A percentile compares a stretch with the other conserved stretches of the same genome.
Conservation (phyloP, 352 stramenopile genomes). For the Phytophthora meadii region DNA sequence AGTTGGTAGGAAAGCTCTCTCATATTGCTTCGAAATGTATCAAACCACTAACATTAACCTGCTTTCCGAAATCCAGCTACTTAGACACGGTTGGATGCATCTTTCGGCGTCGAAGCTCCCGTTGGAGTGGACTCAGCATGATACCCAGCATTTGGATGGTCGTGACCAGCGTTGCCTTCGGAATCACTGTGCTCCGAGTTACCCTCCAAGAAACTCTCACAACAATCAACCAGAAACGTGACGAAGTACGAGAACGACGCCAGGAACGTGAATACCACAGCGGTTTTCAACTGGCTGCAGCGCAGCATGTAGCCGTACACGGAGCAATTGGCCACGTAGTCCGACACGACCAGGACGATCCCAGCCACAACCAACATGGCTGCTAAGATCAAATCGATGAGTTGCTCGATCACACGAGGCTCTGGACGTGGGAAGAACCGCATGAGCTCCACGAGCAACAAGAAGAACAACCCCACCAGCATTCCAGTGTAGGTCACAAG, state of each 20-base stretch:
- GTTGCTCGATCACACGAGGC: conserved; percentile 49
- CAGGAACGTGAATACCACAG: conserved; percentile 75
- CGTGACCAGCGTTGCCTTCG: conserved; percentile 8
- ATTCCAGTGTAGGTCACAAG: conserved; percentile 75
- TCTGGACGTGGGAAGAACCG: conserved; percentile 48
- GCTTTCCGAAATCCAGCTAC: not conserved
- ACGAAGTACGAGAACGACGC: conserved; percentile 58
- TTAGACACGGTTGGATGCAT: conserved; percentile 44
- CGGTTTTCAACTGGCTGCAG: conserved; percentile 56
- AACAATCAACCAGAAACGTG: conserved; percentile 61
- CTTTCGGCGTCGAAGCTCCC: conserved; percentile 27
- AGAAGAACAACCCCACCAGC: conserved; percentile 62
- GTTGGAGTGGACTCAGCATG: conserved; percentile 31
- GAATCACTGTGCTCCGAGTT: conserved; percentile 19
- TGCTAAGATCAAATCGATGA: conserved; percentile 62
- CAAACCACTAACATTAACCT: conserved; percentile 11
- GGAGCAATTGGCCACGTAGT: conserved; percentile 70
- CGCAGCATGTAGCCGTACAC: conserved; percentile 78
- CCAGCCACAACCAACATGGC: conserved; percentile 66
- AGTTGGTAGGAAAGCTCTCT: conserved; percentile 11
- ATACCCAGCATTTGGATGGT: conserved; percentile 28
- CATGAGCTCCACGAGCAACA: conserved; percentile 56
- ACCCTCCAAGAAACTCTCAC: conserved; percentile 31
- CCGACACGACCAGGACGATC: conserved; percentile 71
- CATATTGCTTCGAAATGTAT: conserved; percentile 15